Conservation (phyloP, 306 rosid genomes). For the Quercus gilva region DNA sequence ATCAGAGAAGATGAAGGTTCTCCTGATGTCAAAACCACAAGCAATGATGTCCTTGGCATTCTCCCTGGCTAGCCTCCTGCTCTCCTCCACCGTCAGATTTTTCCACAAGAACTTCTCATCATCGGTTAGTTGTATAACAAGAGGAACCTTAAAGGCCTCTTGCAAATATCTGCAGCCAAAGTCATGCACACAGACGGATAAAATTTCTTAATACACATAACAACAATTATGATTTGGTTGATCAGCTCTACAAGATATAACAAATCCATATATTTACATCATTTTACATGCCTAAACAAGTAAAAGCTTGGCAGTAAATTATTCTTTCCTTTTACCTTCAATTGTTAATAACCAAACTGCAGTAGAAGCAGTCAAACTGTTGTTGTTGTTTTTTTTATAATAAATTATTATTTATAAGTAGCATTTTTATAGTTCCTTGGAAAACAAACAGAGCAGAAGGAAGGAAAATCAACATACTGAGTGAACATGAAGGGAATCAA, state of each 20-base stretch:
- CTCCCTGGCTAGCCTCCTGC: conserved; percentile 83
- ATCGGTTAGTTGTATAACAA: conserved; percentile 90
- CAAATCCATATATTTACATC: too few relatives aligned
- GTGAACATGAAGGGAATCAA: conserved; percentile 92
- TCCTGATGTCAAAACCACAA: conserved; percentile 86
- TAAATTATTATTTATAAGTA: not conserved
- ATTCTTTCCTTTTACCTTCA: too few relatives aligned
- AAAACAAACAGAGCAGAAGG: not conserved
- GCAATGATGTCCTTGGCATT: conserved; percentile 95
- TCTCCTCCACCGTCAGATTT: conserved; percentile 69
- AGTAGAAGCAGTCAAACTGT: too few relatives aligned
- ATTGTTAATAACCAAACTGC: too few relatives aligned
- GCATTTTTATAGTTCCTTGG: not conserved
- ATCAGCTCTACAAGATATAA: too few relatives aligned
- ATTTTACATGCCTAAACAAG: too few relatives aligned
- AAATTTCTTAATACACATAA: conserved; percentile 6
- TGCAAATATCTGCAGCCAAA: conserved; percentile 75
- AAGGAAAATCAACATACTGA: conserved; percentile 40
- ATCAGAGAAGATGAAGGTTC: conserved; percentile 84
- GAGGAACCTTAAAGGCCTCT: conserved; percentile 93
- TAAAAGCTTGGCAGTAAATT: too few relatives aligned
- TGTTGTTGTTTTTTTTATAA: too few relatives aligned
- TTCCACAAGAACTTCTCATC: conserved; percentile 97
- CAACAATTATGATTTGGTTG: too few relatives aligned
- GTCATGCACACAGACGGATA: conserved; percentile 6